A percentile compares a stretch with the other conserved stretches of the same genome.
Conservation (phyloP, 139 green algal genomes). For the Chlamydomonas incerta region DNA sequence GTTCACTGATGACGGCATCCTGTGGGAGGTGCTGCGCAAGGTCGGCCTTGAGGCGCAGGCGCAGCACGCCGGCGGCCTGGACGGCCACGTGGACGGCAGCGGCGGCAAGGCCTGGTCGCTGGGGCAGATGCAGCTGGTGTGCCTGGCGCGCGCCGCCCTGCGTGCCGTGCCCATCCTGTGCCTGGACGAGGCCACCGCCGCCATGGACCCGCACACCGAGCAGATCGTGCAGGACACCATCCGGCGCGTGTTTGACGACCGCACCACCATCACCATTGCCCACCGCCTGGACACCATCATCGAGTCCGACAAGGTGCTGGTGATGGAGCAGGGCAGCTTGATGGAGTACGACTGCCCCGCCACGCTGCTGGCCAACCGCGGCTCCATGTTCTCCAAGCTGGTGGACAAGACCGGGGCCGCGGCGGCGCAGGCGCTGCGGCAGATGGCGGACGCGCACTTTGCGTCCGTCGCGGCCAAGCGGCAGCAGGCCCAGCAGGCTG, state of each 20-base stretch:
- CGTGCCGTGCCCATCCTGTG: constrained; percentile 72
- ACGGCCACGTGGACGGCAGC: constrained; percentile 66
- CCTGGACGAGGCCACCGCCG: constrained; percentile 84
- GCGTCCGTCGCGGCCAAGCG: background rate
- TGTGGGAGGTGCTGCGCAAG: constrained; percentile 70
- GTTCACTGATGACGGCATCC: constrained; percentile 56
- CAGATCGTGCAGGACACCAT: constrained; percentile 73
- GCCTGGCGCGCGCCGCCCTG: constrained; percentile 79
- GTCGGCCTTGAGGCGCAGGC: constrained; percentile 47
- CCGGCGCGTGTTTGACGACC: constrained; percentile 60
- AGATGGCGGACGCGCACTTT: constrained; percentile 46
- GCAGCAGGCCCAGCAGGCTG: no score
- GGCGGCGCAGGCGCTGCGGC: constrained; percentile 60
- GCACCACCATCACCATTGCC: constrained; percentile 77
- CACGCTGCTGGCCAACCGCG: constrained; percentile 61
- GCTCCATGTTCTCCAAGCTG: constrained; percentile 68
- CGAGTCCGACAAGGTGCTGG: constrained; percentile 74
- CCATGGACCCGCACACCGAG: constrained; percentile 82
- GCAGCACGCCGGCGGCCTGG: constrained; percentile 67
- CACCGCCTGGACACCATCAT: constrained; percentile 85
- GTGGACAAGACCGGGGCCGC: constrained; percentile 63
- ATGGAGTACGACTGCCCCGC: constrained; percentile 64
- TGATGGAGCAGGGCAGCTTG: constrained; percentile 76
- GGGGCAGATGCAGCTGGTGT: constrained; percentile 84
- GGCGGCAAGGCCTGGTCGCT: constrained; percentile 66